Evolutionary conservation across 495 filamentous ascomycete genomes (phyloP).

Genomic region (Chaetomidium leptoderma): DNA sequence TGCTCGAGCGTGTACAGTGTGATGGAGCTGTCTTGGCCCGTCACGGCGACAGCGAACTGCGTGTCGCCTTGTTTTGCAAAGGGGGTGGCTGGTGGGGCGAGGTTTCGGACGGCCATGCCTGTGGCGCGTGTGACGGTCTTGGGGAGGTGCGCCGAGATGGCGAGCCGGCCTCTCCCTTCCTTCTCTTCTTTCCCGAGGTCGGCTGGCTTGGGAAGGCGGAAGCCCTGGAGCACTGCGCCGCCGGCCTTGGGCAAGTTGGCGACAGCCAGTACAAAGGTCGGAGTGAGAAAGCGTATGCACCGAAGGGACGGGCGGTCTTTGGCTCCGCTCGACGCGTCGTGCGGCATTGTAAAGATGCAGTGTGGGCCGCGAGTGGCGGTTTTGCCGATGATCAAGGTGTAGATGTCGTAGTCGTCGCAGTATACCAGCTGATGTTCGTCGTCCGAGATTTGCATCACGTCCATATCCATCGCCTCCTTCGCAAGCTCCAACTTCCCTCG

Average conservation of each 20-base stretch:
- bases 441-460: constrained; percentile 58
- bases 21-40: constrained; percentile 78
- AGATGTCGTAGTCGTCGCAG: constrained; percentile 74
- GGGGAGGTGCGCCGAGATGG: constrained; percentile 41
- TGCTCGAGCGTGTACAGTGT: constrained; percentile 69
- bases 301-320: constrained; percentile 52
- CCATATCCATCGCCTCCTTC: constrained; percentile 77
- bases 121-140: constrained; percentile 50
- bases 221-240: constrained; percentile 50
- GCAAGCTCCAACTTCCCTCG: constrained; percentile 62
- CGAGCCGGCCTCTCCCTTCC: constrained; percentile 41
- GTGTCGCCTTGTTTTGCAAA: constrained; percentile 49
- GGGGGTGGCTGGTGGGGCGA: constrained; percentile 50
- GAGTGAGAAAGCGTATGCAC: constrained; percentile 69
- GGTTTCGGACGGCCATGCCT: constrained; percentile 67
- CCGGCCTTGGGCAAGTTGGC: constrained; percentile 46
- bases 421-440: constrained; percentile 69
- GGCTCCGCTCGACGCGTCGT: constrained; percentile 45
- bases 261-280: constrained; percentile 67
- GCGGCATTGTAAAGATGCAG: constrained; percentile 58
- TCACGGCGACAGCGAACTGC: constrained; percentile 76
- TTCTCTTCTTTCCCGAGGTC: constrained; percentile 26
- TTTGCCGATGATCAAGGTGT: constrained; percentile 47
- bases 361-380: constrained; percentile 51
- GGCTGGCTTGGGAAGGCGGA: constrained; percentile 38